Evolutionary conservation across 2,329 filamentous ascomycete species (phyloP), one percentile per base, ranked within the genome.

Genomic region (Botrytis elliptica): DNA sequence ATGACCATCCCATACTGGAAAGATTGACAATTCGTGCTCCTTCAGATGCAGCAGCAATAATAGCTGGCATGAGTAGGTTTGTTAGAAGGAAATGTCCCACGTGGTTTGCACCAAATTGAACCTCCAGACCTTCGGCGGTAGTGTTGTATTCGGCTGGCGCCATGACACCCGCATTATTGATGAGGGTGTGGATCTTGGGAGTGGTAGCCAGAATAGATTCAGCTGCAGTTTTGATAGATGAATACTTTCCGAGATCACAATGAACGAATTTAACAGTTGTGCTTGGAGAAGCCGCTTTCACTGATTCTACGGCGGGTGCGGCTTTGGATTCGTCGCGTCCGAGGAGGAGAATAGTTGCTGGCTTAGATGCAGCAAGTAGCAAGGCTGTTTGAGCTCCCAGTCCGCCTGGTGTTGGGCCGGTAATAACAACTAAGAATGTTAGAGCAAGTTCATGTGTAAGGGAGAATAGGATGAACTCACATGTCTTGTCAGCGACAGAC

Each of bases 41-140:
- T 72, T 66, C 36, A 40, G 60, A 42, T 9, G n/a, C 49, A 2
- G 82, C 81, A 0, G 81, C 77, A 0, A 88, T 77, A 14, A 88
- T 79, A 0, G 81, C 76, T 0, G 82, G 79, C 38, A 84, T 84
- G 33, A 89, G 81, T 3, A 87, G 82, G 40, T 86, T 80, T 76
- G 87, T 86, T 20, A 88, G 82, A 0, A 88, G 82, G 79, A 88
- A 89, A 75, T 88, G 85, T 25, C 80, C 83, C 3, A 89, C 80
- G 76, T 88, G 84, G 77, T 88, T 88, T 20, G 83, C 84, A 60
- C 83, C 86, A 73, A 88, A 85, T 73, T 88, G 86, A 0, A 79
- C 78, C 75, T 89, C 86, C 76, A 84, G 84, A 38, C 85, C 85
- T 74, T 87, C 85, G 22, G 74, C 75, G 1, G 84, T 87, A 12